Base-by-base conservation (phyloP, 768 basidiomycete genomes). In the Amanita rubescens region DNA sequence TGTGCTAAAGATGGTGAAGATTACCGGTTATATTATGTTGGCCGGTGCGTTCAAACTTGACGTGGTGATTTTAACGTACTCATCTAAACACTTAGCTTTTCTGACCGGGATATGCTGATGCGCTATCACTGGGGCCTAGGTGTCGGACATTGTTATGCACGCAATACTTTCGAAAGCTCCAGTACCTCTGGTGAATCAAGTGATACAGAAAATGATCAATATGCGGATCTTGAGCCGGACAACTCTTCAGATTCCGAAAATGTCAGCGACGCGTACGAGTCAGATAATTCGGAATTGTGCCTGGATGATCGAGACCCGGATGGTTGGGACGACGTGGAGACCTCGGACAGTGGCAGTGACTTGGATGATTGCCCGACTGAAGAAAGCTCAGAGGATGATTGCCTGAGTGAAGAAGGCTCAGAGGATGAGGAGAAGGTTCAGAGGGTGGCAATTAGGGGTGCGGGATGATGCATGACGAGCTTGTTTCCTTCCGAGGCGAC, bases 1-100 rank as follows among this genome's bases (percentile, higher is more conserved):
- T 41, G 41, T 1, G 38, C 48, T 12, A 20, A 55, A 1, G 30
- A 51, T 1, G 58, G 65, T 41, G 49, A 55, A 5, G 20, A 68
- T 11, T 49, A 75, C 46, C 74, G 64, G 62, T 46, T 52, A 5
- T 69, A 63, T 51, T 70, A 67, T 62, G 69, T 74, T 3, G 66
- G 66, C 38, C 62, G 67, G 73, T 75, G 54, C 33, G 67, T 33
- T 49, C 30, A 49, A 20, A 9, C 19, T 22, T 44, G 42, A 22
- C 20, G 24, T 25, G 42, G 24, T 44, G 42, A 44, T 20, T 44
- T 25, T 20, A 15, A 4, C 15, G 3, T 44, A 44, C 8, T 5
- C 20, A 44, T 44, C 15, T 25, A 22, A 44, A 41, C n/a, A 15
- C n/a, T 7, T n/a, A 41, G 39, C 7, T 41, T 41, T 41, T 41